These are phyloP conservation scores for Myxozyma geophila DNA, from an alignment of 805 yeast species.

Conservation along the genomic window DNA sequence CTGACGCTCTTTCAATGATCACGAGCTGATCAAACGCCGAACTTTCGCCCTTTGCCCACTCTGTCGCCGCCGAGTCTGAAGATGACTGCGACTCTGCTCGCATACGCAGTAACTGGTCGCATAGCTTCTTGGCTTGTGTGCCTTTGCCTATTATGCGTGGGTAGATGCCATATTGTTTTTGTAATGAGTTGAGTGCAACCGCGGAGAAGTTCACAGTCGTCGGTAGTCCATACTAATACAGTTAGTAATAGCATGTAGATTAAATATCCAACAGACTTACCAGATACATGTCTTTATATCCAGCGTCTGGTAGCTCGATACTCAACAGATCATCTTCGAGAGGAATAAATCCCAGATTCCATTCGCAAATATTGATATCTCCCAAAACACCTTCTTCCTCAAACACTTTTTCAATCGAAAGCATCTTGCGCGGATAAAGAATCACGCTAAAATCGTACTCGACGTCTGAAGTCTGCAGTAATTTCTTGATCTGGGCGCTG, in stretches of 20 bases:
- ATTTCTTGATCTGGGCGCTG: conserved; percentile 33
- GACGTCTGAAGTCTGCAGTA: conserved; percentile 30
- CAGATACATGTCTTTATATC: conserved; percentile 50
- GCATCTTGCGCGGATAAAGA: conserved; percentile 40
- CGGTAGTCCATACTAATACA: conserved; percentile 36
- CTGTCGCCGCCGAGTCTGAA: conserved; percentile 31
- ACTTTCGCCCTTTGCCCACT: conserved; percentile 40
- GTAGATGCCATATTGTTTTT: conserved; percentile 50
- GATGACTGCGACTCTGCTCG: conserved; percentile 38
- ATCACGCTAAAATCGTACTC: conserved; percentile 40
- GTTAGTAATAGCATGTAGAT: conserved; percentile 21
- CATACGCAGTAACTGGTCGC: conserved; percentile 47
- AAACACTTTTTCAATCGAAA: conserved; percentile 41
- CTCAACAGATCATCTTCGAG: conserved; percentile 52
- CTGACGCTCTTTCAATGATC: conserved; percentile 78
- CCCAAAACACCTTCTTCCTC: conserved; percentile 49
- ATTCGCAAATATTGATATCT: conserved; percentile 48
- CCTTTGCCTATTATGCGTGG: conserved; percentile 68
- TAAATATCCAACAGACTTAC: neutral
- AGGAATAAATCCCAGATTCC: conserved; percentile 53
- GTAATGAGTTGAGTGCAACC: conserved; percentile 54
- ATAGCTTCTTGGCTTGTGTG: conserved; percentile 54
- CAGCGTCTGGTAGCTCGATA: conserved; percentile 49
- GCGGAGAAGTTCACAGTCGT: conserved; percentile 54
- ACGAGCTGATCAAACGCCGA: conserved; percentile 60